Base-by-base conservation (phyloP, 371 early-diverging fungal genomes). In the Gilbertella persicaria region DNA sequence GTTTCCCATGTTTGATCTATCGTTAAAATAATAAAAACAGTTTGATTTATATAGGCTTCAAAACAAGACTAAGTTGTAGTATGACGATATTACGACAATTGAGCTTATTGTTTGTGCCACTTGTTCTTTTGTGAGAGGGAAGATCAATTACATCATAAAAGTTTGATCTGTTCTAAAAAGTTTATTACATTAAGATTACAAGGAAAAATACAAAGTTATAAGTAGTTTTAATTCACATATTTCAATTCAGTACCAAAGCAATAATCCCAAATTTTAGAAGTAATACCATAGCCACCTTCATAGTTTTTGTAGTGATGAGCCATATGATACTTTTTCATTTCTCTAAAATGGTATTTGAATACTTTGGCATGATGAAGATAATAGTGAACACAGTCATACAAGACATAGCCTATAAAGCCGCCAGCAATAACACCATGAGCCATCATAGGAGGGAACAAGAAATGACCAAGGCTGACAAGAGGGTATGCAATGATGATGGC, bases 301-400 rank as follows among this genome's bases (percentile, higher is more conserved):
- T 83, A 87, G 64, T 94, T 79, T 75, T 91, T 87, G 80, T 97
- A 96, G 64, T 97, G 98, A 62, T 97, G 98, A 24, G 91, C 93
- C 51, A 97, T 67, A 61, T 97, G 98, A 60, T 95, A 97, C 24
- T 89, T 79, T 62, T 96, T 97, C 88, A 97, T 91, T 52, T 87
- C 86, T 51, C 79, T 79, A 50, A 95, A 82, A 67, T 91, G 84
- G 28, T 78, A 61, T 41, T 81, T 75, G 50, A 79, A 59, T 13
- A 92, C 90, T 13, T 82, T 73, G 12, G 93, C 94, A 68, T 97
- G 98, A 67, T 97, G 98, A 24, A 96, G 83, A 74, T 92, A 94
- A 71, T 96, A 97, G 60, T 97, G 98, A 28, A 85, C 83, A 66
- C 92, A 67, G 53, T 97, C 98, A 69, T 97, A 97, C 36, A 80